These are phyloP conservation scores for Byssochlamys sp. DNA, from an alignment of 2,329 filamentous ascomycete species.

Conservation along the genomic window DNA sequence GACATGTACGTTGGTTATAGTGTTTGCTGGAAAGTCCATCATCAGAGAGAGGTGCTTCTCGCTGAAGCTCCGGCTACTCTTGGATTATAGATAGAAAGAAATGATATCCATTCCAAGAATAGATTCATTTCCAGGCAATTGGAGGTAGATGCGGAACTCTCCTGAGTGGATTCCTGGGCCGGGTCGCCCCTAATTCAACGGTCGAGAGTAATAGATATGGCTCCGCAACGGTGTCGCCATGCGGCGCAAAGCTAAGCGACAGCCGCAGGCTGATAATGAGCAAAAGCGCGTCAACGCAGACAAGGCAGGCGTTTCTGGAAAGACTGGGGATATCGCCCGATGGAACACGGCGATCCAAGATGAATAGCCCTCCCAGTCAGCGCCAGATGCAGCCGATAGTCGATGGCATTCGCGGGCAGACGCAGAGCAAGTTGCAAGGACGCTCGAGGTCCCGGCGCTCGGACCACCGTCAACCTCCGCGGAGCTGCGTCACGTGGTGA, in stretches of 20 bases:
- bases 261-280: slow-evolving; percentile 1
- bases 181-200: slow-evolving; percentile 2
- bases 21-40: slow-evolving; percentile 37
- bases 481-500: slow-evolving; percentile 8
- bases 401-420: neutral
- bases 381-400: neutral
- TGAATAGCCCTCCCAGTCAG: neutral
- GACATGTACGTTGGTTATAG: slow-evolving; percentile 33
- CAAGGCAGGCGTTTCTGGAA: neutral
- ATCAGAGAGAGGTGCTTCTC: slow-evolving; percentile 17
- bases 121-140: slow-evolving; percentile 26
- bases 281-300: neutral
- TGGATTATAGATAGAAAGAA: slow-evolving; percentile 15
- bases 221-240: slow-evolving; percentile 11
- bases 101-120: slow-evolving; percentile 13
- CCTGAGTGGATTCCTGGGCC: neutral
- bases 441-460: slow-evolving; percentile 3
- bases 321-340: neutral
- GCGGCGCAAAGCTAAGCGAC: neutral
- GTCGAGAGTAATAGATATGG: slow-evolving; percentile 1
- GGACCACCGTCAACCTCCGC: slow-evolving; percentile 2
- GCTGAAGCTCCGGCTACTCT: slow-evolving; percentile 18
- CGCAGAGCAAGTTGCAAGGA: neutral
- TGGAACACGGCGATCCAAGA: neutral
- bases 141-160: neutral